Conservation (phyloP, 2,329 filamentous ascomycete species). For the Ophiostoma sp. region DNA sequence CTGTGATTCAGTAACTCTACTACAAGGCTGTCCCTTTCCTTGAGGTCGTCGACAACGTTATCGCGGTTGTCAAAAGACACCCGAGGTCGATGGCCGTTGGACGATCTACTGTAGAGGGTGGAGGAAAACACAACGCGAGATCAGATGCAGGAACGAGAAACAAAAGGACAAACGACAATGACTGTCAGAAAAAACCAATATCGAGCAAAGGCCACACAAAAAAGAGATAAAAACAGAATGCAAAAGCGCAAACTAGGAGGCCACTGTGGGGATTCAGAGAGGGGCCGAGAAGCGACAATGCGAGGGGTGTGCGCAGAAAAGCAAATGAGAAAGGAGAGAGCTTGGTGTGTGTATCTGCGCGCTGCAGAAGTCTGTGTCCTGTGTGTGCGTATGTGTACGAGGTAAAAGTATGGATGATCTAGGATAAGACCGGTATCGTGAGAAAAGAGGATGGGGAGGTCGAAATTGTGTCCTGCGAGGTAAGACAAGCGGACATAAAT, state of each 20-base stretch:
- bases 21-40: not conserved
- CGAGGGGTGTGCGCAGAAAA: conserved; percentile 3
- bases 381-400: not conserved
- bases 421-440: not conserved
- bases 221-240: not conserved
- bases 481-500: not conserved
- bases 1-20: not conserved
- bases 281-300: not conserved
- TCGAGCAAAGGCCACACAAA: not conserved
- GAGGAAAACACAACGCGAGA: conserved; percentile 25
- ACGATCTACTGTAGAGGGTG: conserved; percentile 20
- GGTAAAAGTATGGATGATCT: not conserved
- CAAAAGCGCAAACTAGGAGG: not conserved
- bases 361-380: conserved; percentile 1
- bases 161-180: not conserved
- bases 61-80: not conserved
- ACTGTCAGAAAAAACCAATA: not conserved
- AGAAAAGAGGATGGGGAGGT: not conserved
- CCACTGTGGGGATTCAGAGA: conserved; percentile 9
- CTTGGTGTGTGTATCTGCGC: not conserved
- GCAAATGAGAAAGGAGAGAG: conserved; percentile 16
- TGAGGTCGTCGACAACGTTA: too few species aligned
- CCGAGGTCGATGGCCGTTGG: not conserved
- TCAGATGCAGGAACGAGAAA: conserved; percentile 30
- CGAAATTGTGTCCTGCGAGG: not conserved